Base-by-base conservation (phyloP, 805 yeast species). In the Candida xyloterini region DNA sequence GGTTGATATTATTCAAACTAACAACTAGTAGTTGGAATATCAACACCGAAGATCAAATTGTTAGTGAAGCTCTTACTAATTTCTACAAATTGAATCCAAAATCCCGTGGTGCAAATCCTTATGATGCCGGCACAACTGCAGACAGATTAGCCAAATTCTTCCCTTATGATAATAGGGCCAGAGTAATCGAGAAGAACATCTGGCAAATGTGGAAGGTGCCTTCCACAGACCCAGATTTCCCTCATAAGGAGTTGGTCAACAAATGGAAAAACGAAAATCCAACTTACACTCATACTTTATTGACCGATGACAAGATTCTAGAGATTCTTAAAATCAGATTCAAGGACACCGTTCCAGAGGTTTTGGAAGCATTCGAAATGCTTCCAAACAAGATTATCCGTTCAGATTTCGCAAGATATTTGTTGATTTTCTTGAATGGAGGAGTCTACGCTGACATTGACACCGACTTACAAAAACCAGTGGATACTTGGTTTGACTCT, bases 361-460 rank as follows among this genome's bases (percentile, higher is more conserved):
- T 78, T 33, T 52, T 74, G n/a, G 75, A 71, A 41, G 72, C 81
- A 2, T 78, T 65, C 54, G 74, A 73, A 48, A 52, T 59, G 39
- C 60, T 78, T 50, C 84, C 84, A 7, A 78, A 76, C 56, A 71
- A 68, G 30, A 69, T 74, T 31, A 62, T 73, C 43, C 61, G 62
- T 45, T 71, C 74, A 60, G 83, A 78, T 55, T 78, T 78, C 47
- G 70, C 79, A 54, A 62, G 83, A 46, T 78, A 78, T 48, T 61
- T 77, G 42, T 66, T 76, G 14, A 54, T 78, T 16, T 76, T 57
- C 45, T 68, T 80, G 13, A 63, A 66, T 37, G 84, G 84, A 42
- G 84, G 84, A 28, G 73, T 75, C 7, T 79, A 79, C 49, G 70
- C 80, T 3, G 84, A 79, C 53, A 73, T 77, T 27, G 84, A 79